Base-by-base conservation (phyloP, 805 yeast species). In the Wickerhamomyces canadensis region DNA sequence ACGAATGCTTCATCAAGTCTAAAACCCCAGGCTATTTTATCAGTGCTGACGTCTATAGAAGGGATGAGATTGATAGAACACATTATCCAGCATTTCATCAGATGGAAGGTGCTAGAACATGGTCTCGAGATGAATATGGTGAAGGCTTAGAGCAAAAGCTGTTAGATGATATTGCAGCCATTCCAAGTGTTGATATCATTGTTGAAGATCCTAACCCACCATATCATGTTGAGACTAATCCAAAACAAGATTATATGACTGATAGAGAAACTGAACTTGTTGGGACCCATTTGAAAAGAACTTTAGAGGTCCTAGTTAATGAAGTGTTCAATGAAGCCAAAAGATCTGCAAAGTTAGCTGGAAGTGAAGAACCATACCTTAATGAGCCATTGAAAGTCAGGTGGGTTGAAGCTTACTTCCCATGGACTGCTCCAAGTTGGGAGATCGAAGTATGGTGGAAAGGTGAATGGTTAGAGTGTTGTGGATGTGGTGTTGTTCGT, bases 371-470 rank as follows among this genome's bases (percentile, higher is more conserved):
- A 37, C 77, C 72, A 5, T 81, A 78, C 48, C 59, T 80, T 44
- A 71, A 77, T 41, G 82, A 80, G 48, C 95, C 95, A 6, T 68
- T 93, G 43, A 80, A 76, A 54, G 84, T 89, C 15, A 72, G 98
- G 49, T 93, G 98, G 98, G 83, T 88, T 24, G 94, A 86, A 52
- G 95, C 93, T 0, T 86, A 80, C 53, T 93, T 93, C 66, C 98
- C 98, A 4, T 93, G 98, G 97, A 93, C 98, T 3, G 78, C 95
- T 1, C 98, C 98, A 4, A 84, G 95, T 30, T 93, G 95, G 94
- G 97, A 93, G 55, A 87, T 94, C 48, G 98, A 93, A 62, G 96
- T 93, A 5, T 88, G 94, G 89, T 93, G 98, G 97, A 85, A 88
- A 56, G 95, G 93, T 36, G 95, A 89, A 49, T 93, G 98, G 98